Evolutionary conservation across 140 eudicot genomes (phyloP).

Genomic region (Anethum foeniculum): DNA sequence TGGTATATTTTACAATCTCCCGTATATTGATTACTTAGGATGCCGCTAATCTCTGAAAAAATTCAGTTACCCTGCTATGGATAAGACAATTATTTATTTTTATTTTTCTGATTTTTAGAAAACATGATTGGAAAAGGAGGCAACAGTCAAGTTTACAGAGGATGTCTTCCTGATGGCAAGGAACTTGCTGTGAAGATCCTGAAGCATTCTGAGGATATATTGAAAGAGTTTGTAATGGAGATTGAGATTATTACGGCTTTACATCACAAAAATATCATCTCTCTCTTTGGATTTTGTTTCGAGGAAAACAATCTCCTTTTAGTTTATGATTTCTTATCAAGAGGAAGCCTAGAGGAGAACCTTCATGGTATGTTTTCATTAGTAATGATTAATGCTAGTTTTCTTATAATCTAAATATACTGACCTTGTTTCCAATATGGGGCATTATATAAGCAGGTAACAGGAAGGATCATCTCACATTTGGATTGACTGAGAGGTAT

Average conservation of each 20-base stretch:
- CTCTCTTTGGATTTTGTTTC: constrained; percentile 78
- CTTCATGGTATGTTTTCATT: constrained; percentile 41
- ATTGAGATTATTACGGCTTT: constrained; percentile 79
- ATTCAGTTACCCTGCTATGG: not conserved
- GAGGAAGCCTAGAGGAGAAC: constrained; percentile 95
- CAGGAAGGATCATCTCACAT: constrained; percentile 30
- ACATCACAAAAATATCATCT: constrained; percentile 74
- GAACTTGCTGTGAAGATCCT: constrained; percentile 81
- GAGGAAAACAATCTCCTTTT: constrained; percentile 67
- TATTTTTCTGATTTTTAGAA: constrained; percentile 31
- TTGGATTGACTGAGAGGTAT: constrained; percentile 74
- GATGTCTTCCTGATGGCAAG: constrained; percentile 75
- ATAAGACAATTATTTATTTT: not conserved
- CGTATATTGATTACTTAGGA: not conserved
- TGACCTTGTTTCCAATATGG: not conserved
- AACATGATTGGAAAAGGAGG: constrained; percentile 90
- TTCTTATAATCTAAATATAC: not conserved
- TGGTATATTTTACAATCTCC: constrained; percentile 26
- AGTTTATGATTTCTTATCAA: constrained; percentile 79
- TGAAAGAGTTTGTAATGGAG: constrained; percentile 65
- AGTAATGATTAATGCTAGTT: not conserved
- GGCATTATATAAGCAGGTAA: constrained; percentile 30
- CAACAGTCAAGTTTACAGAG: constrained; percentile 69
- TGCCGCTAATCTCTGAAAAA: not conserved
- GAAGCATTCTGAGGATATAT: constrained; percentile 54